phyloP scores from a whole-genome alignment of 2,329 filamentous ascomycete species.

The Xylariaceae sp. region DNA sequence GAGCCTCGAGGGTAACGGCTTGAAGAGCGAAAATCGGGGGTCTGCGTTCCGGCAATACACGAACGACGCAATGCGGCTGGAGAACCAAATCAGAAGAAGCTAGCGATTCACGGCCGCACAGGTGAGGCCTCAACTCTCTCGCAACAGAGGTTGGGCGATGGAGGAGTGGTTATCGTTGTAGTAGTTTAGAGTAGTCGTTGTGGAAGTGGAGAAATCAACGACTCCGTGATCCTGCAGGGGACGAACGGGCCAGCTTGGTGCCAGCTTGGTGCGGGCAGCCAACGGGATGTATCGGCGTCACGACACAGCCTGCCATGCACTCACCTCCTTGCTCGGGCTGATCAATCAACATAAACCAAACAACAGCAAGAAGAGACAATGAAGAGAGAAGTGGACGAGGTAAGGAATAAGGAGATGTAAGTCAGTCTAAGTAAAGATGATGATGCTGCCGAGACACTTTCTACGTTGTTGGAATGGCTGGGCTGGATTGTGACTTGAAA shows the following conservation, averaged over 20 bases:
- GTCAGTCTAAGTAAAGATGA: too few species aligned
- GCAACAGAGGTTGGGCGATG: constrained; percentile 24
- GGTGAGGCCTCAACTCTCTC: constrained; percentile 15
- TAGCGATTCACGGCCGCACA: constrained; percentile 19
- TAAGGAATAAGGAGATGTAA: too few species aligned
- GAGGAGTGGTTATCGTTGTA: constrained; percentile 8
- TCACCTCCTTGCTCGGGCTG: too few species aligned
- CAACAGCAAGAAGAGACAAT: too few species aligned
- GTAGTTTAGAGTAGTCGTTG: constrained; percentile 35
- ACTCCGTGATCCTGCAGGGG: constrained; percentile 28
- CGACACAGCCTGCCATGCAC: too few species aligned
- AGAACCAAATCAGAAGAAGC: constrained; percentile 3
- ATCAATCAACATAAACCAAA: too few species aligned
- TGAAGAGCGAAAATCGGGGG: constrained; percentile 24
- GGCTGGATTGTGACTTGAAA: too few species aligned
- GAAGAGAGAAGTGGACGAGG: too few species aligned
- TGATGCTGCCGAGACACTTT: too few species aligned
- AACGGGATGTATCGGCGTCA: not conserved
- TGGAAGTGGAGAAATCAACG: constrained; percentile 38
- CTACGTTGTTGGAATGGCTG: too few species aligned
- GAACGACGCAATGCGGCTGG: constrained; percentile 9
- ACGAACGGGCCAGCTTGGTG: constrained; percentile 5
- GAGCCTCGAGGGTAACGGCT: constrained; percentile 31
- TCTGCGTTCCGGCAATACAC: constrained; percentile 12
- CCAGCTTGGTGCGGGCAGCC: not conserved